Conservation (phyloP, 768 basidiomycete species). For the Calocybe gangraenosa region DNA sequence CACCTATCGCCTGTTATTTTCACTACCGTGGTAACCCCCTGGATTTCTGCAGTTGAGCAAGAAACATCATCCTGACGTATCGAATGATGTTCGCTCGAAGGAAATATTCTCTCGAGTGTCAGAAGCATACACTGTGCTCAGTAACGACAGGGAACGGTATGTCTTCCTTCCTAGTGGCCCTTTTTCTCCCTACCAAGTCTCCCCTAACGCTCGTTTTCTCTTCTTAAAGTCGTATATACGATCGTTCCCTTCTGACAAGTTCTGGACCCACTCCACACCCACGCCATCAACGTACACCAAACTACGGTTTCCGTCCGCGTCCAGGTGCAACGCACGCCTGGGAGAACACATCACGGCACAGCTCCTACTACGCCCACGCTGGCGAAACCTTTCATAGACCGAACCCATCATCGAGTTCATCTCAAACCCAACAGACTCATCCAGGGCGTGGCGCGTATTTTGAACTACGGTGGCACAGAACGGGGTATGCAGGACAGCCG, state of each 20-base stretch:
- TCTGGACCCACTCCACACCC: conserved; percentile 17
- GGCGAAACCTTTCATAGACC: conserved; percentile 10
- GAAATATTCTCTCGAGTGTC: conserved; percentile 35
- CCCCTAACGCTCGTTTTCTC: neutral
- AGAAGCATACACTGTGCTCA: conserved; percentile 41
- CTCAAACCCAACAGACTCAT: neutral
- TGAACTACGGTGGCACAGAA: conserved; percentile 13
- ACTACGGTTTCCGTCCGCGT: conserved; percentile 24
- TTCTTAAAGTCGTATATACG: conserved; percentile 36
- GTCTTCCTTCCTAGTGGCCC: no score
- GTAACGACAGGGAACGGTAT: conserved; percentile 40
- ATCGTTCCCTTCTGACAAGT: conserved; percentile 30
- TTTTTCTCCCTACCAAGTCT: neutral
- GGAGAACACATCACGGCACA: conserved; percentile 25
- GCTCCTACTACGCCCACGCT: conserved; percentile 17
- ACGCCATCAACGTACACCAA: conserved; percentile 15
- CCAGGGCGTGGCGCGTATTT: conserved; percentile 7
- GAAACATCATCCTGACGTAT: conserved; percentile 45
- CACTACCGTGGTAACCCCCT: neutral
- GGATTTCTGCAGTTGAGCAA: conserved; percentile 34
- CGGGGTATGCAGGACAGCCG: conserved; percentile 15
- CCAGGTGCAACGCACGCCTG: conserved; percentile 31
- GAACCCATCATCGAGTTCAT: conserved; percentile 7
- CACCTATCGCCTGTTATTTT: neutral
- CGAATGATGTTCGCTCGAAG: conserved; percentile 35